Evolutionary conservation across 2,329 filamentous ascomycete species (phyloP).

Genomic region (Ascochyta rabiei): DNA sequence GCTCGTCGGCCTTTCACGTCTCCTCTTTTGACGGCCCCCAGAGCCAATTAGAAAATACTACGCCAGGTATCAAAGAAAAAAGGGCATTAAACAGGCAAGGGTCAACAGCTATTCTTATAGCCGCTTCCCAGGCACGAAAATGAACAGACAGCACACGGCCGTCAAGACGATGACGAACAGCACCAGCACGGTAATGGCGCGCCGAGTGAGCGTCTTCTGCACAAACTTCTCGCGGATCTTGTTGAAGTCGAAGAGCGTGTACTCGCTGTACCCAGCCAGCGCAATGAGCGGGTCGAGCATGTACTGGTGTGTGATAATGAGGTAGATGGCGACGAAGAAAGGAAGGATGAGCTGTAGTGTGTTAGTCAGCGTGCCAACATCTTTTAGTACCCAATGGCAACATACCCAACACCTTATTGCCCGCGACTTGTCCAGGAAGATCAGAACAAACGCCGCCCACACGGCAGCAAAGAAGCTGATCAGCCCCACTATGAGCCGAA

Average conservation of each 20-base stretch:
- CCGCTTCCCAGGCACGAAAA: conserved; percentile 89
- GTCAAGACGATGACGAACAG: conserved; percentile 79
- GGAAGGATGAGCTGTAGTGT: conserved; percentile 74
- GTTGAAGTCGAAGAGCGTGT: conserved; percentile 92
- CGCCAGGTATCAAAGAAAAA: conserved; percentile 23
- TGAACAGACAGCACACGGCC: conserved; percentile 86
- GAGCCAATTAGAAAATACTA: conserved; percentile 15
- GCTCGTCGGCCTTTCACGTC: background rate
- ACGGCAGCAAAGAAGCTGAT: conserved; percentile 88
- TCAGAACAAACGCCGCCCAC: conserved; percentile 92
- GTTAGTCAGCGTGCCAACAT: conserved; percentile 4
- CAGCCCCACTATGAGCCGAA: conserved; percentile 83
- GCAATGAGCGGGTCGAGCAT: conserved; percentile 91
- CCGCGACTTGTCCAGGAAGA: conserved; percentile 82
- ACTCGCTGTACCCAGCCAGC: conserved; percentile 89
- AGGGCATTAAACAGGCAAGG: conserved; percentile 28
- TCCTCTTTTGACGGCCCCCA: conserved; percentile 3
- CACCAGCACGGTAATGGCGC: conserved; percentile 78
- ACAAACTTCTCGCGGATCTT: conserved; percentile 90
- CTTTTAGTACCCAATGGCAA: conserved; percentile 18
- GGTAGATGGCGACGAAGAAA: conserved; percentile 87
- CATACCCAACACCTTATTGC: conserved; percentile 83
- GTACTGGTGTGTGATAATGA: conserved; percentile 80
- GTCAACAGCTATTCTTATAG: conserved; percentile 55
- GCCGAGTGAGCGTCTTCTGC: conserved; percentile 80